A percentile compares a stretch with the other conserved stretches of the same genome.
These are phyloP conservation scores for Iberis pinnata DNA, from an alignment of 345 rosid genomes.

Conservation along the genomic window DNA sequence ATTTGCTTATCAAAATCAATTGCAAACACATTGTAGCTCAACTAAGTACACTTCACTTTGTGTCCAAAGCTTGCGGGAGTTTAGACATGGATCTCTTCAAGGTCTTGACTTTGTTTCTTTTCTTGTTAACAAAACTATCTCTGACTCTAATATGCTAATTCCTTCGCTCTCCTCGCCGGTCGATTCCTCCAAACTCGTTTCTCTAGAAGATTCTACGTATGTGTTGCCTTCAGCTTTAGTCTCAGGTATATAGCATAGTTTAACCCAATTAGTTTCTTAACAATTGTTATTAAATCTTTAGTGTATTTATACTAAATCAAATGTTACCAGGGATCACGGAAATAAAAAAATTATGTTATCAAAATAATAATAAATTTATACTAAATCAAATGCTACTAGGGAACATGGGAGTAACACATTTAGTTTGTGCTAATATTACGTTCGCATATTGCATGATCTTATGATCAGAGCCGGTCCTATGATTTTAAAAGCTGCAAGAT, in stretches of 20 bases:
- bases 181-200: conserved; percentile 26
- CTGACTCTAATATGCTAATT: conserved; percentile 34
- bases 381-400: no score
- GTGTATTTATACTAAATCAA: not conserved
- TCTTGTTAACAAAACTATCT: conserved; percentile 56
- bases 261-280: not conserved
- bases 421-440: no score
- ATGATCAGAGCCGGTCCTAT: no score
- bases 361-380: no score
- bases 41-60: conserved; percentile 61
- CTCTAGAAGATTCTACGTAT: conserved; percentile 30
- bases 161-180: conserved; percentile 19
- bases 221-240: conserved; percentile 21
- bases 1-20: conserved; percentile 26
- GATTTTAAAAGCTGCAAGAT: no score
- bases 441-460: no score
- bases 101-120: conserved; percentile 35
- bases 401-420: no score
- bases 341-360: no score
- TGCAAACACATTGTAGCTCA: conserved; percentile 40
- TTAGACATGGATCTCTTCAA: conserved; percentile 11
- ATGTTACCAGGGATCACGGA: not conserved
- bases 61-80: conserved; percentile 35
- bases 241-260: conserved; percentile 34
- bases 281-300: not conserved